Percentiles rank a stretch among this genome's conserved stretches.
phyloP scores from a whole-genome alignment of 2,329 filamentous ascomycete species.

The Ophiosphaerella herpotricha region DNA sequence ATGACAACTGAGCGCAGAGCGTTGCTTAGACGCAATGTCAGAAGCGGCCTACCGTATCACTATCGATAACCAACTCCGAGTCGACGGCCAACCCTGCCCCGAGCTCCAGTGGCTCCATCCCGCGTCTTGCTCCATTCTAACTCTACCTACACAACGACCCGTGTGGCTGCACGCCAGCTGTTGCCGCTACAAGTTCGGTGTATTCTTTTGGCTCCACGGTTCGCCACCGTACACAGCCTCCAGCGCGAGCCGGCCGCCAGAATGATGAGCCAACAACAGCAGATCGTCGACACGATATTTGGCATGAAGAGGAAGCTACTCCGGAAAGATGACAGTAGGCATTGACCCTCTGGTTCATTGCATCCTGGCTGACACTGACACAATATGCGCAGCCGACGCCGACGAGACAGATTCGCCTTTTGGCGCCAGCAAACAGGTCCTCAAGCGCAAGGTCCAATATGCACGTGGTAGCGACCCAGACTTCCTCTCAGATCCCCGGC shows the following conservation, averaged over 20 bases:
- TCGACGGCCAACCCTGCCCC: no score
- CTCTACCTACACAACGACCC: neutral
- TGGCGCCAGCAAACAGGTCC: conserved; percentile 77
- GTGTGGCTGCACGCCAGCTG: neutral
- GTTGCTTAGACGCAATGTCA: no score
- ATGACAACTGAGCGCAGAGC: conserved; percentile 1
- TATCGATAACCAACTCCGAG: no score
- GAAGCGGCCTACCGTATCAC: no score
- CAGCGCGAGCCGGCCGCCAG: conserved; percentile 23
- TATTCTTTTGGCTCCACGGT: neutral
- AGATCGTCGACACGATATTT: conserved; percentile 48
- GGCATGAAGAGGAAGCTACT: conserved; percentile 46
- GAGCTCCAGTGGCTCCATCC: neutral
- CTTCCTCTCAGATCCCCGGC: conserved; percentile 61
- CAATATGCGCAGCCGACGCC: conserved; percentile 66
- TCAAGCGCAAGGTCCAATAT: conserved; percentile 75
- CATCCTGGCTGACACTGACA: conserved; percentile 29
- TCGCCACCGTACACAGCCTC: conserved; percentile 10
- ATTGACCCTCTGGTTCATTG: neutral
- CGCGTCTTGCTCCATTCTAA: neutral
- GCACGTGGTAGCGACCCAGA: conserved; percentile 72
- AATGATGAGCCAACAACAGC: conserved; percentile 48
- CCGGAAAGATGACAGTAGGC: conserved; percentile 42
- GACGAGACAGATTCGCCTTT: conserved; percentile 72
- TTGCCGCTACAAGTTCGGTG: neutral